Evolutionary conservation across 2,329 filamentous ascomycete species (phyloP).

Genomic region (Sarocladium brachiariae): DNA sequence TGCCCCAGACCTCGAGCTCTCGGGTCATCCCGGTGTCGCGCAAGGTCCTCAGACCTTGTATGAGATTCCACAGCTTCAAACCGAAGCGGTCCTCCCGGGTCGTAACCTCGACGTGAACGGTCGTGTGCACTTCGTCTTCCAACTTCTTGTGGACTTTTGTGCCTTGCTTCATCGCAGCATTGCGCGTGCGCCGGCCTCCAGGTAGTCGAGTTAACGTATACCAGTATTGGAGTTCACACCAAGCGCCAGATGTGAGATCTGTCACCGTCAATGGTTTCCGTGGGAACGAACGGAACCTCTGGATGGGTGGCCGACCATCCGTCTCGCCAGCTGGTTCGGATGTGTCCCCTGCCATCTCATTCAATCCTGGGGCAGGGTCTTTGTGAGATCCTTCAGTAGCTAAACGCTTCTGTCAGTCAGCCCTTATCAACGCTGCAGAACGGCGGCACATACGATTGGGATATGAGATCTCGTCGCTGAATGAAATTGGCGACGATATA

Average conservation of each 20-base stretch:
- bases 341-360: neutral
- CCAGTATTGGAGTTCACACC: slow-evolving; percentile 94
- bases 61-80: slow-evolving; percentile 80
- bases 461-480: slow-evolving; percentile 31
- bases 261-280: slow-evolving; percentile 79
- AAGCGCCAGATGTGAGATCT: slow-evolving; percentile 80
- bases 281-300: slow-evolving; percentile 71
- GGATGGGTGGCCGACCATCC: slow-evolving; percentile 51
- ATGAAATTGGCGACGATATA: slow-evolving; percentile 13
- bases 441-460: slow-evolving; percentile 42
- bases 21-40: slow-evolving; percentile 64
- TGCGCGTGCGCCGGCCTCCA: slow-evolving; percentile 66
- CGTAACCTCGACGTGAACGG: slow-evolving; percentile 63
- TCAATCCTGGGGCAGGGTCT: slow-evolving; percentile 12
- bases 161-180: slow-evolving; percentile 77
- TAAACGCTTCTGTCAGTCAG: slow-evolving; percentile 63
- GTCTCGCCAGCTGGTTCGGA: slow-evolving; percentile 14
- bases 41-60: slow-evolving; percentile 73
- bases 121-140: slow-evolving; percentile 77
- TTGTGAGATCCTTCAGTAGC: slow-evolving; percentile 40
- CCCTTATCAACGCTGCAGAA: neutral
- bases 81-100: slow-evolving; percentile 80
- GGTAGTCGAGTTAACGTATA: slow-evolving; percentile 70
- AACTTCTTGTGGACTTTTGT: slow-evolving; percentile 72
- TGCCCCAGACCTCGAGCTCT: slow-evolving; percentile 79